phyloP scores from a whole-genome alignment of 352 stramenopile species.

The Thalassiosira livingstoniorum region DNA sequence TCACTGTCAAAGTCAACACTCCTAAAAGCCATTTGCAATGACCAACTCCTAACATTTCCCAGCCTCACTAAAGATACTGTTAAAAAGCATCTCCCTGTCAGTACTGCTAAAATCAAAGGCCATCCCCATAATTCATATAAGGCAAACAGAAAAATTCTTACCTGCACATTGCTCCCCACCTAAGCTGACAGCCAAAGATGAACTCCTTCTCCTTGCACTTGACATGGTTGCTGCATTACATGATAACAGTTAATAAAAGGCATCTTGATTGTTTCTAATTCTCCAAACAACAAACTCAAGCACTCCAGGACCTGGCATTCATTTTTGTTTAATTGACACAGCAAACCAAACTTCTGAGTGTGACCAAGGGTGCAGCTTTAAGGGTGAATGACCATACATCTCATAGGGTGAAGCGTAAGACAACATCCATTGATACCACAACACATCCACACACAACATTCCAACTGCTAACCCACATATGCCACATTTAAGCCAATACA shows the following conservation, averaged over 20 bases:
- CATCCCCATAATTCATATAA: slow-evolving; percentile 32
- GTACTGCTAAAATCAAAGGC: slow-evolving; percentile 50
- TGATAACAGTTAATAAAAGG: background rate
- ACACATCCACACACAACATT: background rate
- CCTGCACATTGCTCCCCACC: background rate
- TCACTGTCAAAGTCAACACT: background rate
- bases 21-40: slow-evolving; percentile 18
- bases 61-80: slow-evolving; percentile 38
- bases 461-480: background rate
- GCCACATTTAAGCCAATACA: background rate
- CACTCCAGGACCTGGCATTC: background rate
- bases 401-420: too few species aligned
- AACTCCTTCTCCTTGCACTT: background rate
- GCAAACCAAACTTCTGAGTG: too few species aligned
- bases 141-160: background rate
- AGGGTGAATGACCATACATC: background rate
- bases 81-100: slow-evolving; percentile 32
- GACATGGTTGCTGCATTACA: background rate
- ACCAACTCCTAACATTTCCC: slow-evolving; percentile 34
- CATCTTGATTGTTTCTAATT: background rate
- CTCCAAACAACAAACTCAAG: background rate
- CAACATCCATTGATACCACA: background rate
- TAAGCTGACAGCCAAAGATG: background rate
- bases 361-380: background rate
- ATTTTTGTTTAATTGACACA: too few species aligned